Evolutionary conservation across 257 asterid species (phyloP), one percentile per base, ranked within the genome.

Genomic region (Primulina tabacum): DNA sequence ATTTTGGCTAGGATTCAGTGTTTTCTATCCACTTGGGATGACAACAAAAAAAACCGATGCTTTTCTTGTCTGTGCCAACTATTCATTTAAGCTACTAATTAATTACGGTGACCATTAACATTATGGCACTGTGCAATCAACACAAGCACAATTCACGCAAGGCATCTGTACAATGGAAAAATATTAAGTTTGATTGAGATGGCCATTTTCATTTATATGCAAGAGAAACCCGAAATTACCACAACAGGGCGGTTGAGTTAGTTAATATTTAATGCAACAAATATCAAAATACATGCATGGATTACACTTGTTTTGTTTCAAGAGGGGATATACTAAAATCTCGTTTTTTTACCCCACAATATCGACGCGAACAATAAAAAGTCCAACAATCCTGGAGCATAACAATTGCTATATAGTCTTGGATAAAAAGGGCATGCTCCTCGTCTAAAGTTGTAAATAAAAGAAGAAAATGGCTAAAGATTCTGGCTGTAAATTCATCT

Each of bases 211-310:
- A 34, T 11, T 70, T 50, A 56, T 8, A 47, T 69, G 32, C 71
- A 30, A 50, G 29, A 34, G 53, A 63, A 62, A 67, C 50, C n/a
- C 63, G 35, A 8, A 71, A 66, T 40, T 63, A 63, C 52, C 71
- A 40, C 10, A 21, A 29, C 62, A 71, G 69, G 24, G 21, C 56
- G 21, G 53, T 18, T 60, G 30, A 60, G 47, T 29, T 69, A 26
- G 37, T 57, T 59, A 20, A 21, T 8, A 20, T n/a, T 8, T 17
- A 47, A 56, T n/a, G 59, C 78, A 72, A 40, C 71, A 68, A 65
- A 59, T 60, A 74, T 62, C 69, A 71, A 74, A 70, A 67, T 68
- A 57, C 30, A 6, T 34, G 64, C 47, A 64, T 35, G 76, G 32
- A 35, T 29, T 47, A 56, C 56, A 43, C n/a, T 10, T 55, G 40